phyloP scores from a whole-genome alignment of 768 basidiomycete genomes.

The Mrakia hoshinonis region DNA sequence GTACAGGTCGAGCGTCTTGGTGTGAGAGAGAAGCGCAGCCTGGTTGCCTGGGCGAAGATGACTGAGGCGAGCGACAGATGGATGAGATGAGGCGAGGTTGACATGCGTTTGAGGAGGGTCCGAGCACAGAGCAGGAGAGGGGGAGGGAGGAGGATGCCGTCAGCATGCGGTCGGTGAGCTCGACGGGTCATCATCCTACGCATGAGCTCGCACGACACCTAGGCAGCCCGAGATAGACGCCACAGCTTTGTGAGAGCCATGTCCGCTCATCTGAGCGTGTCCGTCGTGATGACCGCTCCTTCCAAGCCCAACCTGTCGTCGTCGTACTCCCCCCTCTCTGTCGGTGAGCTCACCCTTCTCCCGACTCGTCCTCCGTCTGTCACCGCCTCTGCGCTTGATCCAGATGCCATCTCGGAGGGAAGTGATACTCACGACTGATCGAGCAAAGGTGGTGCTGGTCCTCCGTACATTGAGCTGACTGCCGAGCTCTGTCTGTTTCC shows the following conservation, averaged over 20 bases:
- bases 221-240: no score
- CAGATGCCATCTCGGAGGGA: neutral
- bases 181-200: neutral
- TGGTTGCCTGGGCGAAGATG: slow-evolving; percentile 87
- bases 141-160: neutral
- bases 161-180: neutral
- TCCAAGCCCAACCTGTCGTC: neutral
- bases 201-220: neutral
- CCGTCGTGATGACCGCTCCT: no score
- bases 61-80: neutral
- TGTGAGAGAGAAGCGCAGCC: slow-evolving; percentile 85
- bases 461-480: slow-evolving; percentile 7
- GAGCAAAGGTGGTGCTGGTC: slow-evolving; percentile 16
- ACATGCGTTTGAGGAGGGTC: neutral
- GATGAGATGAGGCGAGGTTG: neutral
- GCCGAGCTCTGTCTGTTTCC: slow-evolving; percentile 19
- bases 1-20: slow-evolving; percentile 93
- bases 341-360: neutral
- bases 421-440: slow-evolving; percentile 26
- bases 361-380: neutral
- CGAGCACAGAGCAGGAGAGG: slow-evolving; percentile 1
- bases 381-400: no score
- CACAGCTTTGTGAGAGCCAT: no score
- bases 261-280: no score
- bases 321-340: neutral